Base-by-base conservation (phyloP, 2,329 filamentous ascomycete genomes). In the Monosporascus sp. region DNA sequence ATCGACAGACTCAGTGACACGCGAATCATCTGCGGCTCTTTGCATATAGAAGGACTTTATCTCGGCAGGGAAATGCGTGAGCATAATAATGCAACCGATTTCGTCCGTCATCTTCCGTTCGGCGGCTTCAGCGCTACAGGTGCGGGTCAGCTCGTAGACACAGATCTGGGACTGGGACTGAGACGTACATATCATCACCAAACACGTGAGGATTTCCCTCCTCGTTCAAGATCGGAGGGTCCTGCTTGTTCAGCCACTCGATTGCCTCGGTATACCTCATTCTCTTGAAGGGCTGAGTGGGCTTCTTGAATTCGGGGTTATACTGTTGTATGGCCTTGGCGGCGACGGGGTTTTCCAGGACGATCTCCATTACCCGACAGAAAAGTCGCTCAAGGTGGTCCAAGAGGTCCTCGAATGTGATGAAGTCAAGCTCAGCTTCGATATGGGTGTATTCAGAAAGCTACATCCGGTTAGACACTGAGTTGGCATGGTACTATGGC, bases 11-110 rank as follows among this genome's bases (percentile, higher is more conserved):
- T 99, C 93, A 0, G 94, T 99, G 27, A 97, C 90, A 25, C 92
- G 83, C 31, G 73, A 75, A 68, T 99, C 94, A 31, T 81, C 73
- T 44, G 80, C 77, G 63, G 93, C 94, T 74, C 88, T 92, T 74
- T 92, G 87, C 94, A 99, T 99, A 81, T 99, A 99, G 72, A 99
- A 99, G 1, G 94, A 89, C 80, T 99, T 99, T 80, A 99, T 96
- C 75, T 93, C 90, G 54, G 86, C 86, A 20, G 94, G 94, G 83
- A 99, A 99, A 74, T 97, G 93, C 2, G 93, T 97, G 42, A 97
- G 81, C 78, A 97, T 90, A 72, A 99, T 96, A 57, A 94, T 94
- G 51, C 84, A 78, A 84, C 95, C 94, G 79, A 99, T 96, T 62
- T 87, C 88, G 70, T 99, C 94, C 1, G 93, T 97, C 94, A 99